Percentiles rank a stretch among this genome's conserved stretches.
Evolutionary conservation across 495 filamentous ascomycete species (phyloP).

Genomic region (Oidiodendron maius): DNA sequence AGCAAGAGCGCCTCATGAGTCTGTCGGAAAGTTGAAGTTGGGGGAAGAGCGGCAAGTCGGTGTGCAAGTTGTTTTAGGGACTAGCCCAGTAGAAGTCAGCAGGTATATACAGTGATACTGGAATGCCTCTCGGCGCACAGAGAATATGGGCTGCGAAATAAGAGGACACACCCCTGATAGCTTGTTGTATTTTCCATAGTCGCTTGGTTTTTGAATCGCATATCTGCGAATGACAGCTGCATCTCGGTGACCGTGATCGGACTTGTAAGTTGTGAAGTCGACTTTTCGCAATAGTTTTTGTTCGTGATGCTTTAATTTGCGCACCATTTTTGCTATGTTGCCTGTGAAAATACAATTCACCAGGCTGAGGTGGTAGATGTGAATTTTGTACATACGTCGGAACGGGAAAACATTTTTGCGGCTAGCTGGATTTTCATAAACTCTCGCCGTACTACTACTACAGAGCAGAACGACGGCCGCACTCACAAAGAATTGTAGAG

Average conservation of each 20-base stretch:
- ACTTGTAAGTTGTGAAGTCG: conserved; percentile 91
- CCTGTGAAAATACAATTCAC: background rate
- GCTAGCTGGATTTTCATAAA: conserved; percentile 5
- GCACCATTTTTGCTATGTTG: conserved; percentile 54
- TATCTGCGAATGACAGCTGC: conserved; percentile 77
- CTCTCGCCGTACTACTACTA: background rate
- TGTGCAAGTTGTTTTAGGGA: conserved; percentile 85
- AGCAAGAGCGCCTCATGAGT: conserved; percentile 80
- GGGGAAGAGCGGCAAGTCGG: conserved; percentile 70
- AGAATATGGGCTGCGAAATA: background rate
- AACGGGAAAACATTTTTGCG: conserved; percentile 12
- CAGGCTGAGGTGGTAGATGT: conserved; percentile 9
- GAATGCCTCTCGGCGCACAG: too few relatives aligned
- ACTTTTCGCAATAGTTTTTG: conserved; percentile 75
- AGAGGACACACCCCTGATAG: conserved; percentile 58
- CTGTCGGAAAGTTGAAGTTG: conserved; percentile 65
- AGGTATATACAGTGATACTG: background rate
- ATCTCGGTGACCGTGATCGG: conserved; percentile 79
- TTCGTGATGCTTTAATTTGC: conserved; percentile 91
- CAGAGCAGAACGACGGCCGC: background rate
- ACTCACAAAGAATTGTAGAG: background rate
- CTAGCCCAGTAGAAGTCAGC: conserved; percentile 20
- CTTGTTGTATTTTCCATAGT: conserved; percentile 85
- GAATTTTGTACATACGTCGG: conserved; percentile 2
- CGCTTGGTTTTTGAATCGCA: conserved; percentile 76